These are phyloP conservation scores for Agrocybe chaxingu DNA, from an alignment of 768 basidiomycete species.

Conservation along the genomic window DNA sequence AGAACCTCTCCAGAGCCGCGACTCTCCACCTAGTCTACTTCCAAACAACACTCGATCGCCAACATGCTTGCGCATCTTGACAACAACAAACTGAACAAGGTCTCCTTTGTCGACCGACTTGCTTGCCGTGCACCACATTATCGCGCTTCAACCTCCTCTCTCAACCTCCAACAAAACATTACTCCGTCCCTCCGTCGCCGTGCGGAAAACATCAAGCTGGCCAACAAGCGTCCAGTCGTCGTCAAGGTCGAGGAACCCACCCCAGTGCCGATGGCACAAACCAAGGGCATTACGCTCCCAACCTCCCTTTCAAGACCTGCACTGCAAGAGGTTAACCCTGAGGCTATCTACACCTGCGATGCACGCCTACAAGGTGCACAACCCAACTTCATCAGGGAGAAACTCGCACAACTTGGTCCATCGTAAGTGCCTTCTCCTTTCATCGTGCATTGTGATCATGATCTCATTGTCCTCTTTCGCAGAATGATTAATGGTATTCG, in stretches of 20 bases:
- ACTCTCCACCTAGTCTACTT: conserved; percentile 4
- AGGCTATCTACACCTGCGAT: conserved; percentile 2
- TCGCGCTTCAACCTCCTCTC: neutral
- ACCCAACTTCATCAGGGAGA: conserved; percentile 5
- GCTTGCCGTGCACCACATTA: neutral
- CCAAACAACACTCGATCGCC: conserved; percentile 1
- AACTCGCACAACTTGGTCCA: conserved; percentile 1
- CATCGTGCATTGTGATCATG: neutral
- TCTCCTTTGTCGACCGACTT: neutral
- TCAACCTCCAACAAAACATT: neutral
- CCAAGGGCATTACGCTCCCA: conserved; percentile 6
- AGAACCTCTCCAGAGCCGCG: neutral
- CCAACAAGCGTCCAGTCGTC: neutral
- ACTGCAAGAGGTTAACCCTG: neutral
- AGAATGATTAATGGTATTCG: conserved; percentile 14
- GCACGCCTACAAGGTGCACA: conserved; percentile 11
- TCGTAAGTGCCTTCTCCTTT: conserved; percentile 7
- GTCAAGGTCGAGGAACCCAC: neutral
- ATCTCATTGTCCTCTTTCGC: conserved; percentile 3
- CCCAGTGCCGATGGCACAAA: neutral
- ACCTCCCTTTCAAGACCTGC: conserved; percentile 5
- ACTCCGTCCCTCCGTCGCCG: neutral
- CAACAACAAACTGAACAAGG: conserved; percentile 10
- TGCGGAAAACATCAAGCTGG: neutral
- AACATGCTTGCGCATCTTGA: conserved; percentile 13